Conservation (phyloP, 2,329 filamentous ascomycete species). For the Coleophoma cylindrospora region DNA sequence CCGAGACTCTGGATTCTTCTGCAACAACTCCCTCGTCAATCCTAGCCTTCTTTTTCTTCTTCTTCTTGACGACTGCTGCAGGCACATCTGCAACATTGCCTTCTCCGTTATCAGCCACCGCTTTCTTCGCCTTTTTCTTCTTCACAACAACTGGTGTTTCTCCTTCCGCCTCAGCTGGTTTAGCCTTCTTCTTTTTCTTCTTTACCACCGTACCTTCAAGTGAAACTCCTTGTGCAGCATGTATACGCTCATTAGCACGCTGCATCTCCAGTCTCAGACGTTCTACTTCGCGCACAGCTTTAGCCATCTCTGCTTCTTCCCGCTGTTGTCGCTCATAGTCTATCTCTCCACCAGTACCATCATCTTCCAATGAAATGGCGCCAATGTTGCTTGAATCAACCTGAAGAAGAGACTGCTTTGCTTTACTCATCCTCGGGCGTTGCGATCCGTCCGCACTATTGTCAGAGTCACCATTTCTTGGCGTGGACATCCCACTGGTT, state of each 20-base stretch:
- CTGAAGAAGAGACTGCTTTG: conserved; percentile 65
- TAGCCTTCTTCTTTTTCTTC: conserved; percentile 52
- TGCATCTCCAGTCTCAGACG: conserved; percentile 85
- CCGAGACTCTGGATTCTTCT: background rate
- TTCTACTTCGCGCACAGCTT: conserved; percentile 86
- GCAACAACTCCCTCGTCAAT: conserved; percentile 9
- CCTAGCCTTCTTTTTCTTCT: conserved; percentile 41
- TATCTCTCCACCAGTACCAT: conserved; percentile 27
- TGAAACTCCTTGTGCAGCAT: conserved; percentile 63
- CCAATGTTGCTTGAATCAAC: conserved; percentile 84
- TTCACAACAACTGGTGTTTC: conserved; percentile 34
- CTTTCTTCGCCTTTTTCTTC: conserved; percentile 41
- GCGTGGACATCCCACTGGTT: conserved; percentile 43
- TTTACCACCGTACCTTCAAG: conserved; percentile 59
- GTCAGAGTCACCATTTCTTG: conserved; percentile 48
- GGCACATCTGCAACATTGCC: conserved; percentile 13
- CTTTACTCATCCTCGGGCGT: conserved; percentile 44
- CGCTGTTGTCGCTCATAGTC: conserved; percentile 64
- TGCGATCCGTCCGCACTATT: conserved; percentile 40
- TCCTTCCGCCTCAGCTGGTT: conserved; percentile 18
- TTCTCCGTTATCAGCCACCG: conserved; percentile 20
- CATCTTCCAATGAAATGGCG: conserved; percentile 62
- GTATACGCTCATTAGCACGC: conserved; percentile 68
- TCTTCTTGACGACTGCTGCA: conserved; percentile 29
- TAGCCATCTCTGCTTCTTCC: conserved; percentile 84